A percentile compares a stretch with the other conserved stretches of the same genome.
Conservation (phyloP, 2,329 filamentous ascomycete genomes). For the Pochonia chlamydosporia region DNA sequence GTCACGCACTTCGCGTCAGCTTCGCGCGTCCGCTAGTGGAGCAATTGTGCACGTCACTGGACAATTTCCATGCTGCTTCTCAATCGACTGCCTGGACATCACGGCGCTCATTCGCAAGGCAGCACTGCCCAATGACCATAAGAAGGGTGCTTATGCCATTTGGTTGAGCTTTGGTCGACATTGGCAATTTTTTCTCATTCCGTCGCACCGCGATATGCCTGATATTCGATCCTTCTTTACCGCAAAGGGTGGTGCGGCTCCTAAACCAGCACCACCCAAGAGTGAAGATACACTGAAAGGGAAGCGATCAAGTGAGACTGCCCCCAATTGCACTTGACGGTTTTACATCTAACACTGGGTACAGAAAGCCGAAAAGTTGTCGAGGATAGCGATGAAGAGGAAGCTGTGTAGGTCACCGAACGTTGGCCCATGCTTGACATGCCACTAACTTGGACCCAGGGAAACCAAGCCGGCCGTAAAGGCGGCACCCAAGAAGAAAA, state of each 20-base stretch:
- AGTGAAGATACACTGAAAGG: constrained; percentile 37
- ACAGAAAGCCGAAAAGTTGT: constrained; percentile 61
- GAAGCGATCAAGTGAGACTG: constrained; percentile 38
- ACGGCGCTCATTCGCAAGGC: constrained; percentile 11
- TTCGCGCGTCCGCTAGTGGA: constrained; percentile 34
- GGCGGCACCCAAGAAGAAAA: constrained; percentile 48
- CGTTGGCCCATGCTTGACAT: background rate
- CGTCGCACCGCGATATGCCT: constrained; percentile 51
- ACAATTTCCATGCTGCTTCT: constrained; percentile 22
- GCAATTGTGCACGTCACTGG: constrained; percentile 27
- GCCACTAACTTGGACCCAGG: constrained; percentile 15
- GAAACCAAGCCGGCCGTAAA: constrained; percentile 50
- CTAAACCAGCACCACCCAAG: constrained; percentile 42
- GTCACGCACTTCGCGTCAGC: constrained; percentile 39
- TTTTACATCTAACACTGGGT: constrained; percentile 13
- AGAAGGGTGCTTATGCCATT: constrained; percentile 12
- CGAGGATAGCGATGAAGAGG: constrained; percentile 77
- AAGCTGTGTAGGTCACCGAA: constrained; percentile 23
- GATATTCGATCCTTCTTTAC: constrained; percentile 93
- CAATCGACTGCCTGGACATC: constrained; percentile 7
- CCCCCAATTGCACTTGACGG: background rate
- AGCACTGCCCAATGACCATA: constrained; percentile 17
- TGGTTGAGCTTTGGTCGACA: constrained; percentile 2
- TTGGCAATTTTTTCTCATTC: constrained; percentile 3
- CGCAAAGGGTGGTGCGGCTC: constrained; percentile 57